phyloP scores from a whole-genome alignment of 1,284 basidiomycete genomes.

The Tranzscheliella williamsii region DNA sequence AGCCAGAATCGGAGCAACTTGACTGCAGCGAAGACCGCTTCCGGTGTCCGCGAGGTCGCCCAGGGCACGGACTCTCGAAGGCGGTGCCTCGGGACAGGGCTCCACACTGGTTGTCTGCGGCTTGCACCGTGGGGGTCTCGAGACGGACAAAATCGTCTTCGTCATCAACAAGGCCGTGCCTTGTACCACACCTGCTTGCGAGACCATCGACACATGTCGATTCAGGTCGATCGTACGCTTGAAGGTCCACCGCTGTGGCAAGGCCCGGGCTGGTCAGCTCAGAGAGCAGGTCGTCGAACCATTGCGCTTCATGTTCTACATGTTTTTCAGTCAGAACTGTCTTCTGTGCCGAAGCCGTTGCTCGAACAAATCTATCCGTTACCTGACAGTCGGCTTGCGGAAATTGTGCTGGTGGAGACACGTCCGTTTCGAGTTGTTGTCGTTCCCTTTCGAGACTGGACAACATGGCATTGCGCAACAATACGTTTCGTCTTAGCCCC shows the following conservation, averaged over 20 bases:
- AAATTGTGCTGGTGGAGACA: background rate
- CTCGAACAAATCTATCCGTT: too few species aligned
- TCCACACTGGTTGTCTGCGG: background rate
- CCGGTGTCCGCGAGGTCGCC: too few species aligned
- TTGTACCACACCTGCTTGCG: background rate
- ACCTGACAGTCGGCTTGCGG: background rate
- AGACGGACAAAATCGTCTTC: constrained; percentile 28
- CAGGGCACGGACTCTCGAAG: too few species aligned
- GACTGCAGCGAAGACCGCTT: too few species aligned
- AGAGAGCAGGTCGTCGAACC: constrained; percentile 33
- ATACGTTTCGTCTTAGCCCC: constrained; percentile 34
- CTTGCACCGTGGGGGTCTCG: constrained; percentile 1
- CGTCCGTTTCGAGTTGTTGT: constrained; percentile 12
- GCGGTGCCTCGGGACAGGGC: background rate
- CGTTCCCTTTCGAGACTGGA: constrained; percentile 38
- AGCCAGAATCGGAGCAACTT: constrained; percentile 5
- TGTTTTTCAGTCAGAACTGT: background rate
- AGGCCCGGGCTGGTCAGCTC: constrained; percentile 25
- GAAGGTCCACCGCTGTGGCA: background rate
- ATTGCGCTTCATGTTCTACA: constrained; percentile 27
- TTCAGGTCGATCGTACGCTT: background rate
- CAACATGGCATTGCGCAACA: constrained; percentile 41
- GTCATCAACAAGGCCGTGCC: background rate
- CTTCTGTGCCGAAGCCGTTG: background rate
- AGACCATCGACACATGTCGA: background rate